Evolutionary conservation across 1,284 basidiomycete species (phyloP).

Genomic region (Cutaneotrichosporon dermatis): DNA sequence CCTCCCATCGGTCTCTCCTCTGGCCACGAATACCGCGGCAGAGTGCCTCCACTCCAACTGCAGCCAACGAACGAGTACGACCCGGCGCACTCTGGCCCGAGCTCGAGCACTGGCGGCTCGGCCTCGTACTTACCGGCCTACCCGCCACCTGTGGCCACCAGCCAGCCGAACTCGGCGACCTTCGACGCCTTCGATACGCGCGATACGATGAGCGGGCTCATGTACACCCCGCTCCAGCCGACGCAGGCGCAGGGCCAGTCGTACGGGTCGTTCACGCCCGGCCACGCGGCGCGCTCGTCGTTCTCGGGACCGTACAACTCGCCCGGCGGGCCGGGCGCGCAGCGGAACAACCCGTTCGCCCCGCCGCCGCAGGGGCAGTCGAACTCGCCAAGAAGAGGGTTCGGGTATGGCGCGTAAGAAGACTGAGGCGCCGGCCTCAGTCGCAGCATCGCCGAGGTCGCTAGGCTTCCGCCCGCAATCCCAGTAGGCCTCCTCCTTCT

Average conservation of each 20-base stretch:
- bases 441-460: no score
- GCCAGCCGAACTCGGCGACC: constrained; percentile 12
- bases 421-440: no score
- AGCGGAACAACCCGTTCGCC: constrained; percentile 14
- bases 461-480: no score
- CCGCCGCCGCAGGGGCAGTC: constrained; percentile 1
- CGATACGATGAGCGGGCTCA: constrained; percentile 32
- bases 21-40: constrained; percentile 19
- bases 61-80: constrained; percentile 34
- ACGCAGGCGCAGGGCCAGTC: constrained; percentile 13
- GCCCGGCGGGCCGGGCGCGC: neutral
- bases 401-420: neutral
- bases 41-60: constrained; percentile 11
- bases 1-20: constrained; percentile 32
- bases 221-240: constrained; percentile 47
- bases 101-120: neutral
- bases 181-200: constrained; percentile 44
- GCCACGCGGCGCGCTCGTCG: constrained; percentile 35
- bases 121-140: constrained; percentile 40
- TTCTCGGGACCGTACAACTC: constrained; percentile 38
- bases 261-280: constrained; percentile 17
- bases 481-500: no score
- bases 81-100: constrained; percentile 19
- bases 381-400: constrained; percentile 9
- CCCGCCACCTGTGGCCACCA: constrained; percentile 45